A percentile compares a stretch with the other conserved stretches of the same genome.
Evolutionary conservation across 2,329 filamentous ascomycete species (phyloP).

Genomic region (Huntiella bhutanensis): DNA sequence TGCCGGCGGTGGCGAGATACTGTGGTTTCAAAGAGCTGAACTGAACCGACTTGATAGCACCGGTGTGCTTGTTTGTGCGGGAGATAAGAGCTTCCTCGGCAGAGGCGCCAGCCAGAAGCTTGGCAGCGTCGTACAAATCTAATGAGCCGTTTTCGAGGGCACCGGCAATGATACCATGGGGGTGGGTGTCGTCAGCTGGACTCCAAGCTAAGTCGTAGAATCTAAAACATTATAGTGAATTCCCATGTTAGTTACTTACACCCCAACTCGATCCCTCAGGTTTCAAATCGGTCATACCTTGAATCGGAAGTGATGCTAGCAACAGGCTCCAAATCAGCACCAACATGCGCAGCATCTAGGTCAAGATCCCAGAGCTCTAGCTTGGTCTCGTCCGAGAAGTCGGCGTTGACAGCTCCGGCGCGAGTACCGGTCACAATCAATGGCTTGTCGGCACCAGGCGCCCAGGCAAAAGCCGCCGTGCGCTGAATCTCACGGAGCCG

Average conservation of each 20-base stretch:
- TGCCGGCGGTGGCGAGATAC: constrained; percentile 77
- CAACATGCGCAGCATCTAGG: constrained; percentile 56
- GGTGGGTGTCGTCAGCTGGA: constrained; percentile 56
- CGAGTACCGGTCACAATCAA: constrained; percentile 84
- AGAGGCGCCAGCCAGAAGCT: constrained; percentile 35
- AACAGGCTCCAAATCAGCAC: constrained; percentile 68
- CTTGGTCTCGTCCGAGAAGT: constrained; percentile 95
- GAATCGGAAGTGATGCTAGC: constrained; percentile 75
- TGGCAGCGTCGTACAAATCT: constrained; percentile 79
- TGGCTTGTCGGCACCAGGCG: constrained; percentile 57
- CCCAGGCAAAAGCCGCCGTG: constrained; percentile 96
- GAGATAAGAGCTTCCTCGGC: constrained; percentile 56
- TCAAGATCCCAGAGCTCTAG: constrained; percentile 90
- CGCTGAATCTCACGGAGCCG: constrained; percentile 89
- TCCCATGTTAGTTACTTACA: not conserved
- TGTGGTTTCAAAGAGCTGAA: constrained; percentile 90
- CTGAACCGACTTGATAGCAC: constrained; percentile 82
- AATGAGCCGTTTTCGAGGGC: constrained; percentile 87
- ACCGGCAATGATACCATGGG: constrained; percentile 79
- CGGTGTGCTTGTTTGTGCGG: constrained; percentile 74
- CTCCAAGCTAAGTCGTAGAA: constrained; percentile 98
- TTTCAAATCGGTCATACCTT: constrained; percentile 38
- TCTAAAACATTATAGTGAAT: constrained; percentile 26
- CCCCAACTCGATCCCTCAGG: not conserved
- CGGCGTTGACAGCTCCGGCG: constrained; percentile 84